Conservation (phyloP, 305 asterid species). For the Solanum hybrid region DNA sequence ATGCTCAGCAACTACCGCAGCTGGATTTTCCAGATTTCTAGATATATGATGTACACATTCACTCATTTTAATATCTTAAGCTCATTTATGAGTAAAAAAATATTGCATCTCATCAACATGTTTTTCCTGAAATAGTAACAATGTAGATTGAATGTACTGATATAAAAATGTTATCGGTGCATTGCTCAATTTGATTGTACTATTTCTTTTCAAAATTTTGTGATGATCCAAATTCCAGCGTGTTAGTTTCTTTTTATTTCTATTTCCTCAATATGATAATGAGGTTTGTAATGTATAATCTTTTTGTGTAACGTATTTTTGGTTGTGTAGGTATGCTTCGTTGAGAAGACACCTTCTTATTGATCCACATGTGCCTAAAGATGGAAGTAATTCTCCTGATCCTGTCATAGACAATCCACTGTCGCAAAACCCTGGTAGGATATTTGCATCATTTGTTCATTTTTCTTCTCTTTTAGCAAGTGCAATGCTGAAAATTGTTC, state of each 20-base stretch:
- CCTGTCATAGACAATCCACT: slow-evolving; percentile 81
- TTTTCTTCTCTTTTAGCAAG: not conserved
- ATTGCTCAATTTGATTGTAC: not conserved
- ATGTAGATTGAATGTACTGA: not conserved
- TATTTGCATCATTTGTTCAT: not conserved
- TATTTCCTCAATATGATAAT: not conserved
- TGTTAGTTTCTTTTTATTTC: not conserved
- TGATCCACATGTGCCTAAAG: slow-evolving; percentile 71
- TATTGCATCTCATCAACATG: not conserved
- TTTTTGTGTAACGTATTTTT: not conserved
- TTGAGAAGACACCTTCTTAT: slow-evolving; percentile 77
- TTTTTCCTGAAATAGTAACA: not conserved
- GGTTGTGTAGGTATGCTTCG: slow-evolving; percentile 59
- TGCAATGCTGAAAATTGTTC: not conserved
- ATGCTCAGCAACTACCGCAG: not conserved
- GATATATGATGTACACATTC: not conserved
- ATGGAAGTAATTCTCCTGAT: slow-evolving; percentile 63
- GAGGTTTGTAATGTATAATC: not conserved
- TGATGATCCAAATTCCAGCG: not conserved
- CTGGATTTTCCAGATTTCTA: not conserved
- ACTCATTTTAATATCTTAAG: not conserved
- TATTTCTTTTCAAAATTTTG: not conserved
- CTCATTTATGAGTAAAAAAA: not conserved
- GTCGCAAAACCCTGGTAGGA: slow-evolving; percentile 80
- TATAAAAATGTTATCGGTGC: not conserved